These are phyloP conservation scores for Papilionanthe hybrid DNA, from an alignment of 116 monocot genomes.

Conservation along the genomic window DNA sequence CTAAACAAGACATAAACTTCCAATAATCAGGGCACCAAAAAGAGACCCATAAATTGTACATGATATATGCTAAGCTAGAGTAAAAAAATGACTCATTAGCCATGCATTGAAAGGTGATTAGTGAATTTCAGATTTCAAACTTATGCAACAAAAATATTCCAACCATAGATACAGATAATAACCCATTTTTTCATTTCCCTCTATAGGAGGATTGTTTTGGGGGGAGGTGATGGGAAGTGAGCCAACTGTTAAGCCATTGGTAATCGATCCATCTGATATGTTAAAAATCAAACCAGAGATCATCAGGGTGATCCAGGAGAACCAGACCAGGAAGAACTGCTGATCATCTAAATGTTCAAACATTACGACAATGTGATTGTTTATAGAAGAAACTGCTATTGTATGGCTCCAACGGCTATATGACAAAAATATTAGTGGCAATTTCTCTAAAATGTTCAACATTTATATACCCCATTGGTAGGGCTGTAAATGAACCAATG, in stretches of 20 bases:
- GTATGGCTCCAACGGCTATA: neutral
- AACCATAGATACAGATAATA: neutral
- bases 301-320: neutral
- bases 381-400: neutral
- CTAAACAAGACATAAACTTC: neutral
- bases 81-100: neutral
- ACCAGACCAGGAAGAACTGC: neutral
- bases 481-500: no score
- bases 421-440: neutral
- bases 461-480: neutral
- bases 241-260: neutral
- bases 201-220: neutral
- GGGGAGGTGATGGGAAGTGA: neutral
- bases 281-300: neutral
- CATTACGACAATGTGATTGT: neutral
- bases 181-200: neutral
- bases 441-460: neutral
- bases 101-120: neutral
- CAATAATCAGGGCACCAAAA: neutral
- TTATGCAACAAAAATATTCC: neutral
- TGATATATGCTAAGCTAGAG: neutral
- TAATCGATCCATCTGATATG: neutral
- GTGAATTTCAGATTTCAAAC: neutral
- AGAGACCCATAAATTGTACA: neutral
- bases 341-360: neutral